These are phyloP conservation scores for Trypanosoma caninum DNA, from an alignment of 208 protist species.

Conservation along the genomic window DNA sequence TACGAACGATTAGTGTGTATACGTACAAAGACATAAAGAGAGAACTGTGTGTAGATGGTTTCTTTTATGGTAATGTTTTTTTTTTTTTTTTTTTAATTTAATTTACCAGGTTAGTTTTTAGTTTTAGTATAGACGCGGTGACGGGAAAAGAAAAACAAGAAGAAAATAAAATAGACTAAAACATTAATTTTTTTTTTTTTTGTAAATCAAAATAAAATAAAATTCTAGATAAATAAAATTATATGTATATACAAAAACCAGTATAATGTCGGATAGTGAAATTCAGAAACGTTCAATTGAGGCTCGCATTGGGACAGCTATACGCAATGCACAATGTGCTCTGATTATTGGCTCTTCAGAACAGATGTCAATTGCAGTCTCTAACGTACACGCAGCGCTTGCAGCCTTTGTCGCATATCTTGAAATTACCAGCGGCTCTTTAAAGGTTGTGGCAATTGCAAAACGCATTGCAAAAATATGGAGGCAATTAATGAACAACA, in stretches of 20 bases:
- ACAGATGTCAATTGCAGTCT: constrained; percentile 35
- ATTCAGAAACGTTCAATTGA: constrained; percentile 38
- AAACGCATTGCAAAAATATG: constrained; percentile 65
- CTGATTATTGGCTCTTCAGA: constrained; percentile 37
- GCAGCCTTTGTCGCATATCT: constrained; percentile 59
- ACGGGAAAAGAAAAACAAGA: no score
- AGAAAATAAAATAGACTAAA: no score
- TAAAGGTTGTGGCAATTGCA: constrained; percentile 63
- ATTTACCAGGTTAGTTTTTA: no score
- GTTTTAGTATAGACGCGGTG: no score
- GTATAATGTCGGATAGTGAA: constrained; percentile 24
- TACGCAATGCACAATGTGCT: constrained; percentile 63
- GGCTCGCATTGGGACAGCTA: constrained; percentile 46
- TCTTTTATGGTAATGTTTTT: neutral
- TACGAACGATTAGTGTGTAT: no score
- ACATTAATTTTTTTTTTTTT: neutral
- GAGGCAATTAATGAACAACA: constrained; percentile 25
- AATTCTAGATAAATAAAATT: neutral
- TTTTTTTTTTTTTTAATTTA: constrained; percentile 2
- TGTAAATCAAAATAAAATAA: no score
- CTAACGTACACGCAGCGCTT: constrained; percentile 41
- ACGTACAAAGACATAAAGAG: no score
- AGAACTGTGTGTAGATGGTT: neutral
- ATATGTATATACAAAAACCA: neutral
- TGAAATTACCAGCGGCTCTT: constrained; percentile 39